phyloP scores from a whole-genome alignment of 2,329 filamentous ascomycete genomes.

The Epichloe bromicola region DNA sequence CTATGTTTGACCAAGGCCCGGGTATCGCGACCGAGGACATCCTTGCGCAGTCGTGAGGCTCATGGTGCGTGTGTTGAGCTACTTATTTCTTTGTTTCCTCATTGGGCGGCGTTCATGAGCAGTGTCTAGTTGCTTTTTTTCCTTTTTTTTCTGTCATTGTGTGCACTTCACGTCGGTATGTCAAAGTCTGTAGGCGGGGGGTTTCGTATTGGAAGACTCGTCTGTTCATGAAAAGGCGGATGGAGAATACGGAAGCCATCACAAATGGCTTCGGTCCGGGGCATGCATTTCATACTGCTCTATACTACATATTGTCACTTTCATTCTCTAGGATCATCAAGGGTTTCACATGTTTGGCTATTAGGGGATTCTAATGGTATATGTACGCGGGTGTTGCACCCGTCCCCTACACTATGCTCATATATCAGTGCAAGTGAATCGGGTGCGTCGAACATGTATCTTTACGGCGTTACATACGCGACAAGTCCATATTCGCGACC shows the following conservation, averaged over 20 bases:
- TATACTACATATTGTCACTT: neutral
- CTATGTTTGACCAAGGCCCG: neutral
- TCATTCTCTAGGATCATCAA: neutral
- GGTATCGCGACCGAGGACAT: neutral
- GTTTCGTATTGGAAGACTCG: neutral
- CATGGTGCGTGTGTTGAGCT: neutral
- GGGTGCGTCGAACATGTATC: conserved; percentile 6
- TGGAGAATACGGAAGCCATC: neutral
- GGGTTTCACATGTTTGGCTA: neutral
- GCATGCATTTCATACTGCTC: too few species aligned
- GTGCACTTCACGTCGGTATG: neutral
- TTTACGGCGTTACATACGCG: conserved; percentile 5
- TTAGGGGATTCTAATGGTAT: neutral
- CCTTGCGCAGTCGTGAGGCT: neutral
- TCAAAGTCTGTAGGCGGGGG: neutral
- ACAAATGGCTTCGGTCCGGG: too few species aligned
- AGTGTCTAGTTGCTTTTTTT: neutral
- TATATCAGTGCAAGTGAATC: neutral
- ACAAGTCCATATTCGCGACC: neutral
- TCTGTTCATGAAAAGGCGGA: neutral
- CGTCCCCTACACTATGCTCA: neutral
- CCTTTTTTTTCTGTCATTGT: neutral
- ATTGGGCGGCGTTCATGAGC: conserved; percentile 1
- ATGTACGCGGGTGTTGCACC: neutral
- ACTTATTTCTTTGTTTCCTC: neutral